Base-by-base conservation (phyloP, 805 yeast species). In the Ascoidea rubescens region DNA sequence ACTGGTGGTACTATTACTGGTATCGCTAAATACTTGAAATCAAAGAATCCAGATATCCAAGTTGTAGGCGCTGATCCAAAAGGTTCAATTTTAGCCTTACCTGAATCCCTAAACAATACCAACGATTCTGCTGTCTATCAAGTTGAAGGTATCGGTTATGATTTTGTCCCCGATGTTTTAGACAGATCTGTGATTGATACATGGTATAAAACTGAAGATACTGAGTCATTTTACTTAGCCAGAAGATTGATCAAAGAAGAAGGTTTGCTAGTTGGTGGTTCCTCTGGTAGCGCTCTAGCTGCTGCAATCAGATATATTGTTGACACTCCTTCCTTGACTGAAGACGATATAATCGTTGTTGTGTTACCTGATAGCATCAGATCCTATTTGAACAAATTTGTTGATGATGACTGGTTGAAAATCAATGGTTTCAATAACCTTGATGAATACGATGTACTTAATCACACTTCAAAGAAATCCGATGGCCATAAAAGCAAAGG, bases 1-100 rank as follows among this genome's bases (percentile, higher is more conserved):
- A 87, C 96, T 53, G 96, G 96, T 68, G 96, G 96, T 69, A 87
- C 96, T 51, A 82, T 87, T 63, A 71, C 86, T 51, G 96, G 96
- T 70, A 84, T 85, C 59, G 79, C 93, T 53, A 74, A 72, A 59
- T 87, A 81, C 60, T 73, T 87, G 65, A 86, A 86, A 70, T 86
- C 80, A 64, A 75, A 82, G 66, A 75, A 84, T 66, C 69, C 80
- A 31, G 68, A 78, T 14, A 71, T 87, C 56, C 65, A 72, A 54
- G 77, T 87, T 47, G 74, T 82, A 50, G 96, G 84, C 58, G 95
- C 95, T 47, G 96, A 87, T 69, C 96, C 96, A 45, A 72, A 78
- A 57, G 96, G 96, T 37, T 87, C 95, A 49, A 85, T 87, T 60
- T 75, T 87, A 59, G 95, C 95, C 37, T 72, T 72, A 50, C 95